phyloP scores from a whole-genome alignment of 345 rosid species.

The Gossypium rotundifolium region DNA sequence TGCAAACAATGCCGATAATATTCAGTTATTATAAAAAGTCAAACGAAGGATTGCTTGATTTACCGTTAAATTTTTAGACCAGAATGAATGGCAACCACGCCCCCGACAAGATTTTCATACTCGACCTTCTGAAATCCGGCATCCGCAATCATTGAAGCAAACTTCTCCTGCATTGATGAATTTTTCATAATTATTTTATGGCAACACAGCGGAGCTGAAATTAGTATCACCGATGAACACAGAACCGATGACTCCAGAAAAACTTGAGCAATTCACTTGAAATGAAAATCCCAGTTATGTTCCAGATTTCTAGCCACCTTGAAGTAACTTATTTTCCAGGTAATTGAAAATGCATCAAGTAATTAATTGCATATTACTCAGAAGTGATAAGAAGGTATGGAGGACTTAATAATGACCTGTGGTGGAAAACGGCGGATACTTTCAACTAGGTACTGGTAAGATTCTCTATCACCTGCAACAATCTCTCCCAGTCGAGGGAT shows the following conservation, averaged over 20 bases:
- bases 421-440: constrained; percentile 88
- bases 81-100: constrained; percentile 91
- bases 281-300: neutral
- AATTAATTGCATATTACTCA: constrained; percentile 1
- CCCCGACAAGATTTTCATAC: constrained; percentile 91
- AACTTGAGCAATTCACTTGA: neutral
- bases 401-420: constrained; percentile 45
- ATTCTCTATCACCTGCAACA: constrained; percentile 72
- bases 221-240: neutral
- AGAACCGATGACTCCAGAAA: neutral
- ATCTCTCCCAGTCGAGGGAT: constrained; percentile 81
- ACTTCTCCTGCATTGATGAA: constrained; percentile 52
- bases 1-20: neutral
- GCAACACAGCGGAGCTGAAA: neutral
- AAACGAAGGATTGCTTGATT: neutral
- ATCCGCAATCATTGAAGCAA: constrained; percentile 83
- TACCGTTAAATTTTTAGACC: constrained; percentile 51
- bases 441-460: constrained; percentile 92
- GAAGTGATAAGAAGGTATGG: neutral
- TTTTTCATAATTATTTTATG: neutral
- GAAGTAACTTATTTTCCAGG: neutral
- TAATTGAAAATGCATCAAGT: neutral
- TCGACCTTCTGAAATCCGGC: constrained; percentile 94
- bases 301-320: neutral
- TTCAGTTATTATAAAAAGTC: neutral